Percentiles rank a stretch among this genome's conserved stretches.
phyloP scores from a whole-genome alignment of 306 rosid species.

The Acacia confusa region DNA sequence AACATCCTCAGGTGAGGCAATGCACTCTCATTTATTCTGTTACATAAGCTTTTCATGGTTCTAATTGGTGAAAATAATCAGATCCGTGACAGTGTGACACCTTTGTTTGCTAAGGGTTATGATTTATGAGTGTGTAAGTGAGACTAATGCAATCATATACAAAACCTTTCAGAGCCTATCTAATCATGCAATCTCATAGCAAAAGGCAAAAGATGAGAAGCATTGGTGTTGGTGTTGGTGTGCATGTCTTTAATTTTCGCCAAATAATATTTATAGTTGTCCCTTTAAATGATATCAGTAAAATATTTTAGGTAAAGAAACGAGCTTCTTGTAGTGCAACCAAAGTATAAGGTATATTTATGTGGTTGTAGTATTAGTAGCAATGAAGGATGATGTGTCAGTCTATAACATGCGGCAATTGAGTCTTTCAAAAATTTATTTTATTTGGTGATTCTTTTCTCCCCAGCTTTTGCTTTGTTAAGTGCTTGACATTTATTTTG shows the following conservation, averaged over 20 bases:
- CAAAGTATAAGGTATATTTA: neutral
- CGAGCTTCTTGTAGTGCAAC: neutral
- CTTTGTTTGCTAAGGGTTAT: slow-evolving; percentile 14
- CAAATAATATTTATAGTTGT: neutral
- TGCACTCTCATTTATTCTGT: slow-evolving; percentile 5
- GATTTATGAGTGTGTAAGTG: neutral
- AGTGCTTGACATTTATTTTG: neutral
- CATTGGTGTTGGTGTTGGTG: neutral
- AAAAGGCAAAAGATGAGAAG: neutral
- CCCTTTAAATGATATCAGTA: neutral
- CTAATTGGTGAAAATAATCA: slow-evolving; percentile 10
- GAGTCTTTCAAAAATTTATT: neutral
- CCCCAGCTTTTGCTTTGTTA: neutral
- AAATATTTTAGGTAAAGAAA: neutral
- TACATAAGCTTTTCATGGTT: slow-evolving; percentile 16
- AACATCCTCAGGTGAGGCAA: slow-evolving; percentile 68
- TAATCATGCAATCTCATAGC: slow-evolving; percentile 12
- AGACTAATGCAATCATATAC: neutral
- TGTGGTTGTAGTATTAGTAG: neutral
- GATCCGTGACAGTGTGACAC: neutral
- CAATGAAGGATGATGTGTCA: neutral
- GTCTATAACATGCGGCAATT: neutral
- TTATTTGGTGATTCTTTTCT: neutral
- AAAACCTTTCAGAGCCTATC: neutral
- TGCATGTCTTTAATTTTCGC: neutral